Percentiles rank a stretch among this genome's conserved stretches.
phyloP scores from a whole-genome alignment of 331 rosid genomes.

The Malus hybrid region DNA sequence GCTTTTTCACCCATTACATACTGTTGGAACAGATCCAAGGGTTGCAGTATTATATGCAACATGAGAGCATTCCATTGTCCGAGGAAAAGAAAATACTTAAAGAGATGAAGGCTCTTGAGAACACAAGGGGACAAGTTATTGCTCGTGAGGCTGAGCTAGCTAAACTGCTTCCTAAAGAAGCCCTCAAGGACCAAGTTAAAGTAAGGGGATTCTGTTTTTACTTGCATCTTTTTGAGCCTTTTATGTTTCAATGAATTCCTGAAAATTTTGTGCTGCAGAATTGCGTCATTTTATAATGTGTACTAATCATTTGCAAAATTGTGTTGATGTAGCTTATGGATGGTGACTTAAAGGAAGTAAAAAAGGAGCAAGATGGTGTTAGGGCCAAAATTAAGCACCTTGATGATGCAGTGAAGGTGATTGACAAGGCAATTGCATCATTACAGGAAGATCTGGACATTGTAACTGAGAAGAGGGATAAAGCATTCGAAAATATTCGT shows the following conservation, averaged over 20 bases:
- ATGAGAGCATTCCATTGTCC: no score
- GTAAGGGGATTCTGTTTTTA: constrained; percentile 34
- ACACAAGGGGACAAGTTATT: constrained; percentile 78
- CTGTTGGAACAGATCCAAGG: constrained; percentile 60
- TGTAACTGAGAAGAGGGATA: constrained; percentile 61
- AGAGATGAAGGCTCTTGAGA: constrained; percentile 50
- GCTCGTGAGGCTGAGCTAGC: constrained; percentile 83
- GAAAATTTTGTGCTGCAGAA: neutral
- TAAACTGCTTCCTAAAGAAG: constrained; percentile 60
- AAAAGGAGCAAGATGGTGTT: constrained; percentile 71
- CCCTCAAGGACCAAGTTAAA: constrained; percentile 80
- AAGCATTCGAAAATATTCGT: constrained; percentile 54
- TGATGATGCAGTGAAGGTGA: constrained; percentile 48
- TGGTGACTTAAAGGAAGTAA: constrained; percentile 86
- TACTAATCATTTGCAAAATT: constrained; percentile 5
- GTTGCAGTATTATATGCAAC: constrained; percentile 18
- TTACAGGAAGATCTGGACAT: constrained; percentile 57
- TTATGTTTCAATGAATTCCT: constrained; percentile 1
- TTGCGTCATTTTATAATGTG: constrained; percentile 4
- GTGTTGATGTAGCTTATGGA: constrained; percentile 57
- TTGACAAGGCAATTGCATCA: constrained; percentile 55
- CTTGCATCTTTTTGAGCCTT: constrained; percentile 1
- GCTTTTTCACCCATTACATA: constrained; percentile 1
- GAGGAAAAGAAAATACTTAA: no score
- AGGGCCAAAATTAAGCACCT: constrained; percentile 73